A percentile compares a stretch with the other conserved stretches of the same genome.
These are phyloP conservation scores for Parathielavia hyrcaniae DNA, from an alignment of 495 filamentous ascomycete genomes.

Conservation along the genomic window DNA sequence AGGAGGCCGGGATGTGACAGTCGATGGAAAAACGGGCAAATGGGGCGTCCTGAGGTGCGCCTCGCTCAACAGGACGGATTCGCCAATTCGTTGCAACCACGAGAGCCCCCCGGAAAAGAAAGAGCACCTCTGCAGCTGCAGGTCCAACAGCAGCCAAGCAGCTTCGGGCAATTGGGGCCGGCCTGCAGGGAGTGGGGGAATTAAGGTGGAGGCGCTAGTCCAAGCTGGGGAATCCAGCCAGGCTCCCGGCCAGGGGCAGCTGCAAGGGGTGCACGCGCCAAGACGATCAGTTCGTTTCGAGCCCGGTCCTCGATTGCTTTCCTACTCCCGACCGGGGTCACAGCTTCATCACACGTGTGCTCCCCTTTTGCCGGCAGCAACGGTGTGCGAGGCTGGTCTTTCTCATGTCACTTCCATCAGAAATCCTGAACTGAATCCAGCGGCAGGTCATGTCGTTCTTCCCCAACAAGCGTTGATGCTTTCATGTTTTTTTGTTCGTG, in stretches of 20 bases:
- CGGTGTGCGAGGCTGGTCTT: background rate
- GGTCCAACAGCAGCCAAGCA: constrained; percentile 22
- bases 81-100: constrained; percentile 19
- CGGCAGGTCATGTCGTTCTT: too few species aligned
- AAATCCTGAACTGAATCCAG: too few species aligned
- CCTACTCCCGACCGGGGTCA: background rate
- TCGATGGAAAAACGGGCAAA: constrained; percentile 13
- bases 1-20: constrained; percentile 12
- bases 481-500: too few species aligned
- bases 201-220: constrained; percentile 28
- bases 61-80: constrained; percentile 22
- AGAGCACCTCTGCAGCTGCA: constrained; percentile 18
- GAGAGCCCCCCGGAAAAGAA: constrained; percentile 7
- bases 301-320: background rate
- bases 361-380: too few species aligned
- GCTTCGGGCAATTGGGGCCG: constrained; percentile 14
- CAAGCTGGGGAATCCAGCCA: constrained; percentile 18
- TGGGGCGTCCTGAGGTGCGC: constrained; percentile 19
- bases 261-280: constrained; percentile 13
- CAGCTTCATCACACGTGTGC: background rate
- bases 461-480: too few species aligned
- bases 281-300: background rate
- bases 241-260: constrained; percentile 25
- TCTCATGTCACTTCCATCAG: too few species aligned
- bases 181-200: constrained; percentile 26